Evolutionary conservation across 768 basidiomycete species (phyloP), one percentile per base, ranked within the genome.

Genomic region (Suillus subluteus): DNA sequence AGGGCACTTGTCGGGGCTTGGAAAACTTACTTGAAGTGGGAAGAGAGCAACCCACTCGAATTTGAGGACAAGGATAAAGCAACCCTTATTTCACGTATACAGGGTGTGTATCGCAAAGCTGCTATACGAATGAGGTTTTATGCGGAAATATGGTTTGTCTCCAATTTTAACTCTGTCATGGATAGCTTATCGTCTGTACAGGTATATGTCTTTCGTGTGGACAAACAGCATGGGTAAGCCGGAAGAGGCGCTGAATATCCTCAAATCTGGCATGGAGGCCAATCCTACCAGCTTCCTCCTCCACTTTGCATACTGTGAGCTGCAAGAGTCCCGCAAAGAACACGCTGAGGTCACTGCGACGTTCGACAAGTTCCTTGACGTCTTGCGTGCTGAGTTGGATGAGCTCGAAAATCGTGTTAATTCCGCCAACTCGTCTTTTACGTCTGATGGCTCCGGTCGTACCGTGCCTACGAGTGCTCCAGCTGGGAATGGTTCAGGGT

Each of bases 1-100:
- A 84, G 92, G 55, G 84, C 84, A 18, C 84, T 91, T 37, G 87
- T 95, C n/a, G 87, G 89, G 30, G 86, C 87, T 32, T 99, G 98
- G 98, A 94, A 94, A 73, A 82, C 86, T 1, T 99, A 98, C 75
- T 80, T 99, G 44, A 95, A 95, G 72, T 98, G 93, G 92, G 97
- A 99, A 78, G 94, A 97, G 76, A 85, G 85, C 70, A 98, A 99
- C 74, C 97, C 96, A 1, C 85, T 98, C 62, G 94, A 95, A 77
- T 87, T 99, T 48, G 95, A 96, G 69, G 92, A 93, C 62, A 90
- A 88, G 73, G 95, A 97, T 71, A 84, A 86, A 67, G 78, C 82
- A 1, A 84, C 84, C 9, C 78, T 98, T 46, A 82, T 89, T 58
- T 83, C 82, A 6, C 85, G 98, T 32, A 83, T 99, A 13, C 88